Evolutionary conservation across 257 asterid species (phyloP).

Genomic region (Solanum commersonii): DNA sequence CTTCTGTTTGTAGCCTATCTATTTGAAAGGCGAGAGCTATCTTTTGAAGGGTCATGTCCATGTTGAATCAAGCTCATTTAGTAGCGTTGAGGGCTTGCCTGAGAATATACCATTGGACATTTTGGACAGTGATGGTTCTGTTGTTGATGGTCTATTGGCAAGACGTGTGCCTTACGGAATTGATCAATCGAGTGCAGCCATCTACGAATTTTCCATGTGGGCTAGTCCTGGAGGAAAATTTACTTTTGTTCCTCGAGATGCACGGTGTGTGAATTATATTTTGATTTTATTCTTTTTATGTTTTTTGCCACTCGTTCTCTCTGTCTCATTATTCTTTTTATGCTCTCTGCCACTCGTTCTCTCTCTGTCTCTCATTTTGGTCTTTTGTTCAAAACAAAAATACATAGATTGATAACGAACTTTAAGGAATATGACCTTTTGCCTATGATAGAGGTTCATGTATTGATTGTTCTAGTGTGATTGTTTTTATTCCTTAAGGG

Average conservation of each 20-base stretch:
- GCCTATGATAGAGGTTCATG: background rate
- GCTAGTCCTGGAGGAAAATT: slow-evolving; percentile 58
- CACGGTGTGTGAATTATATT: slow-evolving; percentile 39
- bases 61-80: slow-evolving; percentile 29
- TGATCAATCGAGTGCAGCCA: slow-evolving; percentile 33
- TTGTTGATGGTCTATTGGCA: slow-evolving; percentile 49
- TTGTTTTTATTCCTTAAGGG: background rate
- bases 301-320: background rate
- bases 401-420: background rate
- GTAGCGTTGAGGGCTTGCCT: slow-evolving; percentile 29
- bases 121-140: slow-evolving; percentile 38
- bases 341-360: background rate
- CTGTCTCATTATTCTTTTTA: background rate
- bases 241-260: slow-evolving; percentile 65
- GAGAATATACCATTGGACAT: slow-evolving; percentile 51
- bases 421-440: background rate
- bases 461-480: background rate
- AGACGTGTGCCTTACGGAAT: slow-evolving; percentile 25
- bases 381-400: background rate
- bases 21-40: slow-evolving; percentile 78
- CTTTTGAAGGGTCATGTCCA: slow-evolving; percentile 65
- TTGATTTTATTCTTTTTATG: slow-evolving; percentile 4
- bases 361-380: background rate
- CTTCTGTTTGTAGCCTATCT: slow-evolving; percentile 60
- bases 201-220: slow-evolving; percentile 74